phyloP scores from a whole-genome alignment of 768 basidiomycete genomes.

The Astraeus odoratus region DNA sequence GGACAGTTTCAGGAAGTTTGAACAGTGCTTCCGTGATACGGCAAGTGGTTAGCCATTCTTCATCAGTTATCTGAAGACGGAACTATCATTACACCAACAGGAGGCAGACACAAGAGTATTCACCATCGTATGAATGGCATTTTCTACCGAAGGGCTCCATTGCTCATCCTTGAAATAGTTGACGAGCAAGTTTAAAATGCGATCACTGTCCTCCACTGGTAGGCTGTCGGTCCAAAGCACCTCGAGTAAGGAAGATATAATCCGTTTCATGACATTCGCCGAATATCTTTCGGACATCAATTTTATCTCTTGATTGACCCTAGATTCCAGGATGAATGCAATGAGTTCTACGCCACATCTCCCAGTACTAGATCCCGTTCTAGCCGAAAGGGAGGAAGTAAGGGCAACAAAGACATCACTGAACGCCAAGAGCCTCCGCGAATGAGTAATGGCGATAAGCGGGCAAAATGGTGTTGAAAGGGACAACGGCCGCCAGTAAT shows the following conservation, averaged over 20 bases:
- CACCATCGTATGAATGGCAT: constrained; percentile 36
- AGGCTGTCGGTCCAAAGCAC: constrained; percentile 21
- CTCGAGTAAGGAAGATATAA: constrained; percentile 40
- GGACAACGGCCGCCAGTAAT: constrained; percentile 38
- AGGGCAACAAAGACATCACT: constrained; percentile 1
- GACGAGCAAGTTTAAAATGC: not conserved
- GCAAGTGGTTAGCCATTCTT: constrained; percentile 38
- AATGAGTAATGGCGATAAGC: constrained; percentile 39
- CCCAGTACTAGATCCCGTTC: constrained; percentile 21
- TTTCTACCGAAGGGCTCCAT: constrained; percentile 40
- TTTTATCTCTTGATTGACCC: constrained; percentile 44
- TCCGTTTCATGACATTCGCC: constrained; percentile 31
- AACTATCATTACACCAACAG: not conserved
- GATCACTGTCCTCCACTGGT: not conserved
- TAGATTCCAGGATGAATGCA: constrained; percentile 34
- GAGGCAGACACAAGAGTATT: constrained; percentile 10
- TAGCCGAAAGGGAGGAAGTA: constrained; percentile 3
- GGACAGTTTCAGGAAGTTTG: constrained; percentile 42
- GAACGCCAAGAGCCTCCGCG: constrained; percentile 40
- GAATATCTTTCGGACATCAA: constrained; percentile 26
- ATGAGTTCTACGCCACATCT: too few relatives aligned
- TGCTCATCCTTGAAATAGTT: constrained; percentile 11
- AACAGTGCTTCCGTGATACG: constrained; percentile 37
- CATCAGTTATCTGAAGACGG: constrained; percentile 28
- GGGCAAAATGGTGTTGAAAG: constrained; percentile 14